These are phyloP conservation scores for Solanum hybrid DNA, from an alignment of 305 asterid genomes.

Conservation along the genomic window DNA sequence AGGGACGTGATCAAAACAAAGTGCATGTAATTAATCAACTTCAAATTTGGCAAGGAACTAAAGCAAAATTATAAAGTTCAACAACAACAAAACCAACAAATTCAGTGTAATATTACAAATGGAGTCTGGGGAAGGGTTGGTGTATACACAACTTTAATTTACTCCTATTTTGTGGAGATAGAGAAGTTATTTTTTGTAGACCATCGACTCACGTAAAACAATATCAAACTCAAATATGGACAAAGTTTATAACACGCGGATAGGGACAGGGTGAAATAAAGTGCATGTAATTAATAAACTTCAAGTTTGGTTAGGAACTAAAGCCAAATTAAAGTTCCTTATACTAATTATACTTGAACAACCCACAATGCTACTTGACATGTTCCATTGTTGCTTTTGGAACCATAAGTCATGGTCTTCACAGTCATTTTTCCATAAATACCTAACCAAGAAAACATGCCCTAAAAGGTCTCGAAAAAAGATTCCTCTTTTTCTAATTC, in stretches of 20 bases:
- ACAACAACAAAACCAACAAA: neutral
- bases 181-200: neutral
- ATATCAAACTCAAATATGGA: neutral
- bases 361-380: slow-evolving; percentile 11
- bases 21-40: slow-evolving; percentile 8
- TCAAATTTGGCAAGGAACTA: slow-evolving; percentile 14
- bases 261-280: neutral
- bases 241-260: neutral
- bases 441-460: slow-evolving; percentile 26
- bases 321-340: neutral
- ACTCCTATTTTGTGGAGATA: neutral
- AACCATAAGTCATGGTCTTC: slow-evolving; percentile 8
- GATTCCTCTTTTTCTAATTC: slow-evolving; percentile 2
- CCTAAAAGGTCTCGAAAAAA: slow-evolving; percentile 13
- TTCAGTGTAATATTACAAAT: neutral
- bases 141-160: neutral
- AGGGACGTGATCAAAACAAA: slow-evolving; percentile 3
- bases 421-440: slow-evolving; percentile 22
- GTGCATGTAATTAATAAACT: slow-evolving; percentile 7
- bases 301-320: slow-evolving; percentile 11
- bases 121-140: neutral
- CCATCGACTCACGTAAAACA: neutral
- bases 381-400: slow-evolving; percentile 14
- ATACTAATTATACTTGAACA: slow-evolving; percentile 24
- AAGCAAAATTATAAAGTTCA: neutral